phyloP scores from a whole-genome alignment of 805 yeast genomes.

The Monosporozyma servazzii region DNA sequence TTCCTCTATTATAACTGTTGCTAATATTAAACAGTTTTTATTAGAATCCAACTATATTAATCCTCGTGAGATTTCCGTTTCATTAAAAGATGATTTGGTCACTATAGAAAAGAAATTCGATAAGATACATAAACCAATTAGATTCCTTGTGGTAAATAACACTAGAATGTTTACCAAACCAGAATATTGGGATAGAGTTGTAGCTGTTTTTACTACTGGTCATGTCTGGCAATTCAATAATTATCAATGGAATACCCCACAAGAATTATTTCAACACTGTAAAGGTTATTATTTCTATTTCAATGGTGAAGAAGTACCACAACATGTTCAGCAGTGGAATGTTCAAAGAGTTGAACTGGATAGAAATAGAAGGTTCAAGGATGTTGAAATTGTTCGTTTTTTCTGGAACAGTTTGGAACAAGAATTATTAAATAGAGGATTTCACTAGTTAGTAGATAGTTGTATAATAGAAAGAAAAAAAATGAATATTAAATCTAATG shows the following conservation, averaged over 20 bases:
- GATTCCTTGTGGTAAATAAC: constrained; percentile 66
- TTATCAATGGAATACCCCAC: constrained; percentile 77
- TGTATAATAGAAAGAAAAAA: not conserved
- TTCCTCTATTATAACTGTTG: constrained; percentile 55
- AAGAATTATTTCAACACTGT: constrained; percentile 67
- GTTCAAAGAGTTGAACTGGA: constrained; percentile 72
- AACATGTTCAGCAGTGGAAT: constrained; percentile 76
- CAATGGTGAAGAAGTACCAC: constrained; percentile 72
- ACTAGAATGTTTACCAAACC: constrained; percentile 84
- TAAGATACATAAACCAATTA: constrained; percentile 23
- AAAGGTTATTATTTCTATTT: constrained; percentile 75
- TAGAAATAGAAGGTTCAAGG: constrained; percentile 75
- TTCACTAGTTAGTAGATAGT: constrained; percentile 18
- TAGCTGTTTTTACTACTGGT: constrained; percentile 93
- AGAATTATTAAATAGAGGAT: constrained; percentile 61
- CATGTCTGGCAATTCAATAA: constrained; percentile 94
- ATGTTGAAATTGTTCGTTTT: constrained; percentile 73
- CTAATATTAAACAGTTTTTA: constrained; percentile 58
- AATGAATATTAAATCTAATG: not conserved
- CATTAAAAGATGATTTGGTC: constrained; percentile 23
- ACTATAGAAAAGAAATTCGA: constrained; percentile 28
- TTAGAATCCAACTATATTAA: constrained; percentile 62
- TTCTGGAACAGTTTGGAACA: constrained; percentile 82
- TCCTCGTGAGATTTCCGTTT: constrained; percentile 34
- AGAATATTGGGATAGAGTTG: constrained; percentile 96